Conservation (phyloP, 768 basidiomycete species). For the Chalciporus pseudorubinellus region DNA sequence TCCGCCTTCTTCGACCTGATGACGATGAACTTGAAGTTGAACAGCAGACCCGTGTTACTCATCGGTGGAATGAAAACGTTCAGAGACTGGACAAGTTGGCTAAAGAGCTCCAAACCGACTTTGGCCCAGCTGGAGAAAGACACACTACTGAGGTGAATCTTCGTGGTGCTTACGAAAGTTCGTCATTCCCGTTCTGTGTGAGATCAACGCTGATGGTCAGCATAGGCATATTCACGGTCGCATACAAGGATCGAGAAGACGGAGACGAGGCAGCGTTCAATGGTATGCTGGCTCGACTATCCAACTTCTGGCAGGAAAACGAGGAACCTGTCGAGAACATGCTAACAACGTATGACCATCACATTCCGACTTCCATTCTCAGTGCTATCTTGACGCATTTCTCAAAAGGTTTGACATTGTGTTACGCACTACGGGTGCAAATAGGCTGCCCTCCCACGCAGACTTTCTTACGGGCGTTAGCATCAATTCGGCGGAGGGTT, state of each 20-base stretch:
- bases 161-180: conserved; percentile 54
- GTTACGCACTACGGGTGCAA: conserved; percentile 52
- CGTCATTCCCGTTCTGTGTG: conserved; percentile 13
- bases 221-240: conserved; percentile 41
- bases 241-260: conserved; percentile 30
- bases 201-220: conserved; percentile 12
- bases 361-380: not conserved
- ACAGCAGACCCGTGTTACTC: conserved; percentile 3
- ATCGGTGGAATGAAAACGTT: conserved; percentile 43
- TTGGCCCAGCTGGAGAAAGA: conserved; percentile 45
- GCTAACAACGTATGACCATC: conserved; percentile 54
- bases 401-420: conserved; percentile 58
- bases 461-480: conserved; percentile 57
- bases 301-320: conserved; percentile 53
- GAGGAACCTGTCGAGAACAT: conserved; percentile 50
- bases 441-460: conserved; percentile 40
- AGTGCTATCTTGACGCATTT: not conserved
- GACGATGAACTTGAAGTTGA: conserved; percentile 8
- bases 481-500: conserved; percentile 52
- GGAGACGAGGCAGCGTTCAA: conserved; percentile 39
- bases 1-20: conserved; percentile 24
- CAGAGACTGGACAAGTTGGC: conserved; percentile 33
- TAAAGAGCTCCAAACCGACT: conserved; percentile 30
- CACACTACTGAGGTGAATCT: conserved; percentile 50
- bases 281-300: conserved; percentile 51